Evolutionary conservation across 23 red algal genomes (phyloP).

Genomic region (Gracilaria domingensis): DNA sequence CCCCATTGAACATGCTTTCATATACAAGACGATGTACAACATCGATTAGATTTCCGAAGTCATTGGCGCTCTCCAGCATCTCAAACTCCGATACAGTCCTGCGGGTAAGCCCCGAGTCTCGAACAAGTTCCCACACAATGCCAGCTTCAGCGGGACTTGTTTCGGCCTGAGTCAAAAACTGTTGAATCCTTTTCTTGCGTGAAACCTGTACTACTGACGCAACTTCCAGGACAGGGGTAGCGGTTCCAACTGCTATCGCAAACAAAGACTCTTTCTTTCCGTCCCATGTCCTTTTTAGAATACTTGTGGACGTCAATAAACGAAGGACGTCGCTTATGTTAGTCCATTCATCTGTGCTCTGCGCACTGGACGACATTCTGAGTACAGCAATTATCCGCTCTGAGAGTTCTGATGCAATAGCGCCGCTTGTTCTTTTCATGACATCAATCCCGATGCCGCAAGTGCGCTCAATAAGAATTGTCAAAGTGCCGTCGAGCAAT

Average conservation of each 20-base stretch:
- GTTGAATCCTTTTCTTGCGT: constrained; percentile 35
- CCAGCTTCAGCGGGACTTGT: constrained; percentile 40
- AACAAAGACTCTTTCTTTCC: constrained; percentile 58
- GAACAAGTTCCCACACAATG: constrained; percentile 64
- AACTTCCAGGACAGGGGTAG: constrained; percentile 66
- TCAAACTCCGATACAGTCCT: constrained; percentile 66
- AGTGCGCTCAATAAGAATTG: constrained; percentile 26
- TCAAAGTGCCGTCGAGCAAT: constrained; percentile 33
- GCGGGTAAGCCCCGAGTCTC: constrained; percentile 33
- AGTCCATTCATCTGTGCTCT: constrained; percentile 55
- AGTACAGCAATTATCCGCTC: constrained; percentile 34
- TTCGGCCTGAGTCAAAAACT: constrained; percentile 54
- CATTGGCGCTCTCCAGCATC: constrained; percentile 26
- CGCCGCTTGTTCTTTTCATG: constrained; percentile 39
- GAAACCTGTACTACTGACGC: constrained; percentile 40
- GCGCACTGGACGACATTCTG: constrained; percentile 1
- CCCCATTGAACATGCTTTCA: constrained; percentile 74
- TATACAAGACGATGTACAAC: constrained; percentile 67
- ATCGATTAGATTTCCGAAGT: constrained; percentile 46
- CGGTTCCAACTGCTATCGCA: constrained; percentile 57
- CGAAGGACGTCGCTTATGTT: constrained; percentile 49
- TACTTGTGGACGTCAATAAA: constrained; percentile 48
- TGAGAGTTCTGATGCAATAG: constrained; percentile 45
- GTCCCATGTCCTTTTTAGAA: constrained; percentile 67
- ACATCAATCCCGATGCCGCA: constrained; percentile 56